Evolutionary conservation across 352 stramenopile species (phyloP), one percentile per base, ranked within the genome.

Genomic region (Globisporangium abappressorium): DNA sequence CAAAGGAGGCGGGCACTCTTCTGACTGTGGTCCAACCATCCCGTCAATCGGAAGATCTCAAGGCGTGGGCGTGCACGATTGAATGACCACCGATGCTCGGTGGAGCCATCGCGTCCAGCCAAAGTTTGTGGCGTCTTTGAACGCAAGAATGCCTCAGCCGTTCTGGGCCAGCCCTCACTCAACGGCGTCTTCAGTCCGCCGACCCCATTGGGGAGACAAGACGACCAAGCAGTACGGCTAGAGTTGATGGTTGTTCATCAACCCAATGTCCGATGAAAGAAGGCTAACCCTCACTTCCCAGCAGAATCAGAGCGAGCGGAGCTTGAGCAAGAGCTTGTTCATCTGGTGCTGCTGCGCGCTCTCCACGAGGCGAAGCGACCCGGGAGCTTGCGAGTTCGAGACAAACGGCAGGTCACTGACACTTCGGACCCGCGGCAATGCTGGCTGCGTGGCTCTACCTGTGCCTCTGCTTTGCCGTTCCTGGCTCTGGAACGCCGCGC

Each of bases 321-420:
- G 64, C 43, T 86, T 85, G n/a, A 62, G 47, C 30, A 88, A 58
- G 18, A 89, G 28, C 38, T 79, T 82, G 6, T 66, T 68, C 7
- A 89, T 64, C 46, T 86, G 79, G 22, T 79, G 72, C 57, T 81
- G 70, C 30, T 87, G 77, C 5, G 81, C 78, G 49, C 75, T 73
- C 51, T 89, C 79, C 8, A 89, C 64, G 7, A 80, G 62, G 30
- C 68, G 66, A 2, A 87, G 68, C 9, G 70, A 61, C 20, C n/a
- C n/a, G 26, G 53, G 30, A 5, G 14, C 33, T 3, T 38, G 33
- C 6, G 53, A 9, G 2, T 5, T 38, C 33, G 22, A 33, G 11
- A 12, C n/a, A 2, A 28, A 9, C n/a, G 62, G 36, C 5, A 66
- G 49, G 1, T 34, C 28, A 7, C 33, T 9, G 9, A 20, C 51